These are phyloP conservation scores for Aureobasidium sp. DNA, from an alignment of 2,329 filamentous ascomycete genomes.

Conservation along the genomic window DNA sequence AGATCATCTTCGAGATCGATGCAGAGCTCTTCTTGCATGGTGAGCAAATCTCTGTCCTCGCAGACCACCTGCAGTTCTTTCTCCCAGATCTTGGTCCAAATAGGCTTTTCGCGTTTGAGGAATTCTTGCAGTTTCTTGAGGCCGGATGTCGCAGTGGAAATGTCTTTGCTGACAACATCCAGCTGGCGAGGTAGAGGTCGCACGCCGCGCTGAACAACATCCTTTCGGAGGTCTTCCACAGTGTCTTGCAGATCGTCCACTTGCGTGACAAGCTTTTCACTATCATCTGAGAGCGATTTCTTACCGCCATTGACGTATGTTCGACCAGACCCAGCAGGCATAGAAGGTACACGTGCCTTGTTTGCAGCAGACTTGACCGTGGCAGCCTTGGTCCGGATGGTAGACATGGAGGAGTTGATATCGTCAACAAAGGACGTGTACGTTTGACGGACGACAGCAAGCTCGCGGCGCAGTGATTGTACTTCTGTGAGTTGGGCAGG, in stretches of 20 bases:
- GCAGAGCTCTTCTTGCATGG: slow-evolving; percentile 91
- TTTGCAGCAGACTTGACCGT: slow-evolving; percentile 69
- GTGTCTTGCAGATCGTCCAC: slow-evolving; percentile 97
- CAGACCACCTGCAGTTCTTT: slow-evolving; percentile 93
- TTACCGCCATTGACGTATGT: slow-evolving; percentile 79
- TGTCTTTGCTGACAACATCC: slow-evolving; percentile 81
- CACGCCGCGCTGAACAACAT: slow-evolving; percentile 88
- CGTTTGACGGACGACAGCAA: slow-evolving; percentile 85
- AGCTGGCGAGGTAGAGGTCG: slow-evolving; percentile 84
- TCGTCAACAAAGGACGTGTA: slow-evolving; percentile 88
- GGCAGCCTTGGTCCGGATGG: slow-evolving; percentile 70
- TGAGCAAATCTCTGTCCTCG: slow-evolving; percentile 87
- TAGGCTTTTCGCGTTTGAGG: slow-evolving; percentile 81
- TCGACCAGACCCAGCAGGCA: slow-evolving; percentile 71
- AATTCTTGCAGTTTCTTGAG: slow-evolving; percentile 92
- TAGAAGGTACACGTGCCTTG: slow-evolving; percentile 60
- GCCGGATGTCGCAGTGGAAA: slow-evolving; percentile 70
- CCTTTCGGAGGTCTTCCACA: slow-evolving; percentile 93
- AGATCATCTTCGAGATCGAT: slow-evolving; percentile 89
- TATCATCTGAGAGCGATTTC: slow-evolving; percentile 77
- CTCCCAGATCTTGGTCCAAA: slow-evolving; percentile 99
- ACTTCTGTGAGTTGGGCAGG: slow-evolving; percentile 65
- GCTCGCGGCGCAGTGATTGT: slow-evolving; percentile 72
- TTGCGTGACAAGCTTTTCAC: slow-evolving; percentile 78
- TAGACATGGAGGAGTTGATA: slow-evolving; percentile 77